Percentiles rank a stretch among this genome's conserved stretches.
Evolutionary conservation across 768 basidiomycete genomes (phyloP).

Genomic region (Tylopilus balloui): DNA sequence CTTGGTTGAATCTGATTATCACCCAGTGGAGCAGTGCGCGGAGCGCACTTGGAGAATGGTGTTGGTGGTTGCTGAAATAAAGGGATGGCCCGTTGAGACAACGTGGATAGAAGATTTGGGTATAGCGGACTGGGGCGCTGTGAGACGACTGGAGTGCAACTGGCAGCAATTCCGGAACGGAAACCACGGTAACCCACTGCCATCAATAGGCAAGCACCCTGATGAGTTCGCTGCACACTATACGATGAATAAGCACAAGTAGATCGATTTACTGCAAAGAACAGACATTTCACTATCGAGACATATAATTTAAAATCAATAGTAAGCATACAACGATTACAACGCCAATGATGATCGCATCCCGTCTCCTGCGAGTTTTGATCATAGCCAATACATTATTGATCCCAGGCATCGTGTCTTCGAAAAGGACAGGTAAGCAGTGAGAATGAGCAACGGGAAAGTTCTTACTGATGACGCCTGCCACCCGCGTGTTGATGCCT

Average conservation of each 20-base stretch:
- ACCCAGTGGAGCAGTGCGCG: slow-evolving; percentile 57
- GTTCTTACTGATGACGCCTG: slow-evolving; percentile 69
- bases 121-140: slow-evolving; percentile 52
- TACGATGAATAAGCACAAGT: background rate
- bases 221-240: background rate
- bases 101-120: slow-evolving; percentile 43
- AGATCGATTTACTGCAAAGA: slow-evolving; percentile 1
- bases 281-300: slow-evolving; percentile 20
- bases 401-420: slow-evolving; percentile 91
- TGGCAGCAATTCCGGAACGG: slow-evolving; percentile 60
- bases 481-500: slow-evolving; percentile 81
- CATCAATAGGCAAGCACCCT: background rate
- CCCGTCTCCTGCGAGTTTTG: slow-evolving; percentile 81
- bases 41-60: slow-evolving; percentile 75
- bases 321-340: slow-evolving; percentile 86
- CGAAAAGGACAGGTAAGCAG: slow-evolving; percentile 1
- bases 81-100: slow-evolving; percentile 71
- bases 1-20: slow-evolving; percentile 83
- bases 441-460: background rate
- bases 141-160: slow-evolving; percentile 63
- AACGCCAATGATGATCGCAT: slow-evolving; percentile 83
- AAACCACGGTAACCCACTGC: slow-evolving; percentile 31
- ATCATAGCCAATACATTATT: slow-evolving; percentile 91
- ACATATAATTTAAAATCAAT: slow-evolving; percentile 48
- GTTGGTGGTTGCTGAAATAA: slow-evolving; percentile 63